These are phyloP conservation scores for Helotiales sp. DNA, from an alignment of 2,329 filamentous ascomycete genomes.

Conservation along the genomic window DNA sequence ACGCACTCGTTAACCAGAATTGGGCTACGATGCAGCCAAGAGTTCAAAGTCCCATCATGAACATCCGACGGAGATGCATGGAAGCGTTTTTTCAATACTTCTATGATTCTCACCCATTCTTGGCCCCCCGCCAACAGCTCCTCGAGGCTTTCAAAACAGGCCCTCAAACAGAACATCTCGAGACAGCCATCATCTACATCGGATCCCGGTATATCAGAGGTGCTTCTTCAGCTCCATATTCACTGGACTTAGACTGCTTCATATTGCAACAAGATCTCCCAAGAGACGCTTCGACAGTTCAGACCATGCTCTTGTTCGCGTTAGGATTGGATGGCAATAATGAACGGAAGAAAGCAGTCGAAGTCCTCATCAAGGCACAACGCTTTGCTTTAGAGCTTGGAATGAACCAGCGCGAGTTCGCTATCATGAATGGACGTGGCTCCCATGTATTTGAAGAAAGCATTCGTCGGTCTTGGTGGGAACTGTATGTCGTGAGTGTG, in stretches of 20 bases:
- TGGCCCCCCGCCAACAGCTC: conserved; percentile 29
- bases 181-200: conserved; percentile 31
- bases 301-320: conserved; percentile 76
- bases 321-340: conserved; percentile 79
- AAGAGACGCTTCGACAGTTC: conserved; percentile 62
- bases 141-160: conserved; percentile 25
- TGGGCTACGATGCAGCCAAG: not conserved
- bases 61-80: conserved; percentile 32
- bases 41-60: not conserved
- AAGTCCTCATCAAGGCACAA: conserved; percentile 70
- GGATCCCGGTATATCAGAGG: conserved; percentile 27
- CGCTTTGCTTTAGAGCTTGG: conserved; percentile 75
- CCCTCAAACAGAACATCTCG: conserved; percentile 21
- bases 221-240: conserved; percentile 18
- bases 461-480: conserved; percentile 91
- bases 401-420: conserved; percentile 72
- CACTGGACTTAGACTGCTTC: conserved; percentile 28
- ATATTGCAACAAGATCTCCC: conserved; percentile 19
- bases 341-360: conserved; percentile 69
- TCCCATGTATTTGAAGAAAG: conserved; percentile 77
- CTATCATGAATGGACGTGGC: conserved; percentile 64
- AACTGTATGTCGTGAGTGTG: conserved; percentile 67
- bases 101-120: conserved; percentile 31
- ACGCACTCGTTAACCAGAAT: not conserved
- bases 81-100: conserved; percentile 35